phyloP scores from a whole-genome alignment of 768 basidiomycete genomes.

The Termitomyces sp. region DNA sequence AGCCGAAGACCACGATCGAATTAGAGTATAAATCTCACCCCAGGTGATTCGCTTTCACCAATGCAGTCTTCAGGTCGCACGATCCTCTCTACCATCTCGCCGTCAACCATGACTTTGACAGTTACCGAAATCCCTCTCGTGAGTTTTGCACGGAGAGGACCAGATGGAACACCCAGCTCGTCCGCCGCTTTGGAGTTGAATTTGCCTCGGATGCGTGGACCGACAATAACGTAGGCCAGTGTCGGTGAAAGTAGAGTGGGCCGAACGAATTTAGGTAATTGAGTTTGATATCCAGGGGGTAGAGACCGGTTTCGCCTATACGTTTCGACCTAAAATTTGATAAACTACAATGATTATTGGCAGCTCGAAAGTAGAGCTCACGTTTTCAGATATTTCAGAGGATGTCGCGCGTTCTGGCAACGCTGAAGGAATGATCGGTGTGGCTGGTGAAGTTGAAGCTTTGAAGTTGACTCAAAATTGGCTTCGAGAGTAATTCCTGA shows the following conservation, averaged over 20 bases:
- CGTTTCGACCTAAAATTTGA: slow-evolving; percentile 19
- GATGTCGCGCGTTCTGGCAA: background rate
- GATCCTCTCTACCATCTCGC: slow-evolving; percentile 35
- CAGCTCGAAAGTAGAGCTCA: background rate
- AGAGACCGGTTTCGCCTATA: slow-evolving; percentile 18
- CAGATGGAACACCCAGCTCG: slow-evolving; percentile 56
- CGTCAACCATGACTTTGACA: slow-evolving; percentile 41
- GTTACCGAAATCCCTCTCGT: slow-evolving; percentile 60
- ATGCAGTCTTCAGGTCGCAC: slow-evolving; percentile 59
- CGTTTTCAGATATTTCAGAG: background rate
- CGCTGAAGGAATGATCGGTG: background rate
- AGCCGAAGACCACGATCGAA: background rate
- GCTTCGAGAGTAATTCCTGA: background rate
- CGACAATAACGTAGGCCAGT: slow-evolving; percentile 45
- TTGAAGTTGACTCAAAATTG: background rate
- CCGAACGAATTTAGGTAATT: slow-evolving; percentile 29
- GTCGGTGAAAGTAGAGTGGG: slow-evolving; percentile 22
- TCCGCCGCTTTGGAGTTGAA: slow-evolving; percentile 66
- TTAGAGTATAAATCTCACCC: slow-evolving; percentile 22
- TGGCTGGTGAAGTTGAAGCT: background rate
- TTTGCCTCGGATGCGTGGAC: slow-evolving; percentile 54
- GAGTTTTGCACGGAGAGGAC: slow-evolving; percentile 54
- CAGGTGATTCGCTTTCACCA: slow-evolving; percentile 44
- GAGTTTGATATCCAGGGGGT: slow-evolving; percentile 29
- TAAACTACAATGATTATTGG: background rate